Conservation (phyloP, 2,329 filamentous ascomycete genomes). For the Cryoendolithus antarcticus region DNA sequence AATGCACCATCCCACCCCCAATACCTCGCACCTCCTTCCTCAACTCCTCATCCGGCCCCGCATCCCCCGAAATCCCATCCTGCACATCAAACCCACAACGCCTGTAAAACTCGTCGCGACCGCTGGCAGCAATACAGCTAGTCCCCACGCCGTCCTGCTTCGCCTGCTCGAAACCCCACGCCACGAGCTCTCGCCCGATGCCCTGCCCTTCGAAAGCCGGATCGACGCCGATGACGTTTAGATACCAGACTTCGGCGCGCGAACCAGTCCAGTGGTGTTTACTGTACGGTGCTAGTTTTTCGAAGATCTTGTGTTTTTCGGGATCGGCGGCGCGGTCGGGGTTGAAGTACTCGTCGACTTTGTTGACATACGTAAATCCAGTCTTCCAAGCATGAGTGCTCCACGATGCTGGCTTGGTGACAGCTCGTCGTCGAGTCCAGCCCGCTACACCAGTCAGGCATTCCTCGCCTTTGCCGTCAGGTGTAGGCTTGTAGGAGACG, state of each 20-base stretch:
- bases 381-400: constrained; percentile 4
- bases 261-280: constrained; percentile 16
- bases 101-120: constrained; percentile 18
- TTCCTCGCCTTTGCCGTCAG: not conserved
- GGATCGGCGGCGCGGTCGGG: constrained; percentile 16
- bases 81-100: constrained; percentile 14
- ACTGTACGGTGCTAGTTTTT: constrained; percentile 8
- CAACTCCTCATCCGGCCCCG: constrained; percentile 8
- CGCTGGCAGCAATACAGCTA: constrained; percentile 14
- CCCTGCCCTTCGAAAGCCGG: constrained; percentile 13
- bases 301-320: constrained; percentile 6
- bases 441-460: constrained; percentile 14
- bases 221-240: constrained; percentile 14
- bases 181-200: constrained; percentile 14
- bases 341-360: constrained; percentile 10
- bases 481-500: constrained; percentile 8
- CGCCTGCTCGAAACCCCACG: constrained; percentile 19
- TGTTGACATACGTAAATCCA: constrained; percentile 10
- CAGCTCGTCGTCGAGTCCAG: constrained; percentile 13
- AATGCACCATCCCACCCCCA: constrained; percentile 12
- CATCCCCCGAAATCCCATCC: constrained; percentile 11
- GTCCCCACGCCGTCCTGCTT: constrained; percentile 40
- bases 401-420: constrained; percentile 1
- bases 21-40: constrained; percentile 5
- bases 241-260: constrained; percentile 16